phyloP scores from a whole-genome alignment of 108 stramenopile species.

The Parietichytrium sp. region DNA sequence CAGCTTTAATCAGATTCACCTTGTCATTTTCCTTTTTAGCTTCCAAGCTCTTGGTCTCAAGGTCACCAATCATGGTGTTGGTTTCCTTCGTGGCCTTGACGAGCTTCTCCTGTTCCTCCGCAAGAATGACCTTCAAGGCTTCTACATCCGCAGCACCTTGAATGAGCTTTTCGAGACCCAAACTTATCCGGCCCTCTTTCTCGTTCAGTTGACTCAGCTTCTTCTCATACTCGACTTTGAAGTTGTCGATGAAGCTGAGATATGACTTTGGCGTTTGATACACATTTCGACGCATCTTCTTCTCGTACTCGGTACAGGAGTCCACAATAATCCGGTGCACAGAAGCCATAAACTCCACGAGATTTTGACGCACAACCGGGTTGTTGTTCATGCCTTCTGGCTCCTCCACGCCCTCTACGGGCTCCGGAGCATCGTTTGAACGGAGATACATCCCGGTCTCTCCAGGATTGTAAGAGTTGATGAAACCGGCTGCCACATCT shows the following conservation, averaged over 20 bases:
- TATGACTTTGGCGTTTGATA: conserved; percentile 88
- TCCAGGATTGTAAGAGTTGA: conserved; percentile 46
- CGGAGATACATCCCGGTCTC: conserved; percentile 12
- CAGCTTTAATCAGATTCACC: conserved; percentile 72
- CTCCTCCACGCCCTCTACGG: conserved; percentile 69
- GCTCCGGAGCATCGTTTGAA: conserved; percentile 69
- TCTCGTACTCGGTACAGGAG: conserved; percentile 80
- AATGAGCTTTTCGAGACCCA: conserved; percentile 80
- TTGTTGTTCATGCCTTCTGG: too few relatives aligned
- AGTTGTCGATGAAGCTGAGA: conserved; percentile 78
- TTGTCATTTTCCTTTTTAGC: conserved; percentile 79
- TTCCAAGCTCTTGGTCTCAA: conserved; percentile 76
- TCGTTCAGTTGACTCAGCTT: conserved; percentile 77
- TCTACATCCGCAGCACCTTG: conserved; percentile 84
- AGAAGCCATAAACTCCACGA: conserved; percentile 78
- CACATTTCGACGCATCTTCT: conserved; percentile 75
- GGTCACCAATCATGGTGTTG: conserved; percentile 75
- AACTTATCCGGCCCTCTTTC: conserved; percentile 76
- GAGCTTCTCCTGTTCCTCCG: conserved; percentile 76
- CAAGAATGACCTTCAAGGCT: conserved; percentile 77
- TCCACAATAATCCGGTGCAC: conserved; percentile 78
- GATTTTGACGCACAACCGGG: conserved; percentile 51
- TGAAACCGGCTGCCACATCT: conserved; percentile 72
- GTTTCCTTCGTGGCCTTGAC: conserved; percentile 76
- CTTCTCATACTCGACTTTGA: conserved; percentile 70